These are phyloP conservation scores for Pilatotrama ljubarskyi DNA, from an alignment of 768 basidiomycete species.

Conservation along the genomic window DNA sequence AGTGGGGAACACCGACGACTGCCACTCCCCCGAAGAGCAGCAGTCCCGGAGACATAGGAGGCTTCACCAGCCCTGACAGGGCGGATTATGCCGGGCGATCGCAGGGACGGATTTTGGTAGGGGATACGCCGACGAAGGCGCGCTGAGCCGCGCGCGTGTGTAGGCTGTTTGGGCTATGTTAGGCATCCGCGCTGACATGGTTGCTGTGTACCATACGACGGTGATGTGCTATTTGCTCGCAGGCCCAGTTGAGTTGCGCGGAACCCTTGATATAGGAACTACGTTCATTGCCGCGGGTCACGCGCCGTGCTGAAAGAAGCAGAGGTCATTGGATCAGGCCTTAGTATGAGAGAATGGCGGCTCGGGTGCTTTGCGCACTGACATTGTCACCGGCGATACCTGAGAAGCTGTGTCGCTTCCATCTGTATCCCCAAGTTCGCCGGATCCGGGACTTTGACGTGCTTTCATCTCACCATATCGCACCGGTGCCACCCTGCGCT, in stretches of 20 bases:
- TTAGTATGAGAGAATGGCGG: not conserved
- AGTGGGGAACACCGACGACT: not conserved
- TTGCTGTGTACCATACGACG: not conserved
- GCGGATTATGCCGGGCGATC: not conserved
- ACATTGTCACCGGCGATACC: slow-evolving; percentile 5
- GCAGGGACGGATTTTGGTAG: slow-evolving; percentile 17
- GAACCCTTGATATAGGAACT: slow-evolving; percentile 5
- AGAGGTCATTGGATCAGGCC: not conserved
- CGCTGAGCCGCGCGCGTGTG: not conserved
- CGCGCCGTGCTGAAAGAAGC: slow-evolving; percentile 1
- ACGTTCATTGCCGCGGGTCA: slow-evolving; percentile 14
- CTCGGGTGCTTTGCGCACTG: slow-evolving; percentile 5
- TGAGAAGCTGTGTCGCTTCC: slow-evolving; percentile 15
- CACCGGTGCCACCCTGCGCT: not conserved
- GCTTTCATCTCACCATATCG: not conserved
- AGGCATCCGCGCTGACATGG: not conserved
- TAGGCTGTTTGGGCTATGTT: not conserved
- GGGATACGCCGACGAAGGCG: slow-evolving; percentile 28
- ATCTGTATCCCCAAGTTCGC: not conserved
- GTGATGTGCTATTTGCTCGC: not conserved
- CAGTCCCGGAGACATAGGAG: slow-evolving; percentile 17
- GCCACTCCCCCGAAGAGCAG: slow-evolving; percentile 12
- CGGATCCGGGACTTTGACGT: not conserved
- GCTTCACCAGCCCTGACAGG: not conserved
- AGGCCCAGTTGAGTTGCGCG: not conserved